Evolutionary conservation across 1,284 basidiomycete species (phyloP), one percentile per base, ranked within the genome.

Genomic region (Pyrrhoderma lamaoense): DNA sequence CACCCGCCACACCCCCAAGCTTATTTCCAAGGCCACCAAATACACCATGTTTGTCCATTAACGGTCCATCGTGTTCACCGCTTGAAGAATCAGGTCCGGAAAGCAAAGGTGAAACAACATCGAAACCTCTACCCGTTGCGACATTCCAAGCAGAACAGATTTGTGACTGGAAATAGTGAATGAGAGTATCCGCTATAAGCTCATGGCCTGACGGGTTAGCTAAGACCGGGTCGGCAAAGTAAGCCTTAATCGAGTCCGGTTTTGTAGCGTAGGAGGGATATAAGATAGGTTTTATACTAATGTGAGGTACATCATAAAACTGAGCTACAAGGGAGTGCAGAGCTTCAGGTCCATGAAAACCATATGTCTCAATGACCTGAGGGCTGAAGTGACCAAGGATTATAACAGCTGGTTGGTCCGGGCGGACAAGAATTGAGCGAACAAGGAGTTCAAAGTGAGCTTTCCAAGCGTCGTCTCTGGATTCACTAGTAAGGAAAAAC

Each of bases 241-340:
- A 92, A 51, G 79, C 73, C 9, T 77, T 71, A 53, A 88, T 75
- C 23, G 81, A 76, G 37, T 77, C 66, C 0, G 92, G 88, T 60
- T 86, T 77, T 37, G 73, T 66, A 66, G 96, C 83, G 68, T 93
- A 95, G 46, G 82, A 75, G 23, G 84, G 78, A 68, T 92, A 94
- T 2, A 94, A 67, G 35, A 89, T 66, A 8, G 90, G 79, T 68
- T 94, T 94, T 55, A 81, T 78, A 65, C 84, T 90, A 55, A 97
- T 72, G 65, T 96, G 89, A 0, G 93, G 92, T 25, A 96, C 79
- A 63, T 97, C 93, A 70, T 97, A 97, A 70, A 93, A 96, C 64
- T 94, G 91, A 0, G 93, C 89, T 2, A 96, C 91, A 48, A 87
- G 72, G 58, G 77, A 84, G 66, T 97, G 93, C 72, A 82, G 81